Evolutionary conservation across 495 filamentous ascomycete species (phyloP).

Genomic region (Podospora sp.): DNA sequence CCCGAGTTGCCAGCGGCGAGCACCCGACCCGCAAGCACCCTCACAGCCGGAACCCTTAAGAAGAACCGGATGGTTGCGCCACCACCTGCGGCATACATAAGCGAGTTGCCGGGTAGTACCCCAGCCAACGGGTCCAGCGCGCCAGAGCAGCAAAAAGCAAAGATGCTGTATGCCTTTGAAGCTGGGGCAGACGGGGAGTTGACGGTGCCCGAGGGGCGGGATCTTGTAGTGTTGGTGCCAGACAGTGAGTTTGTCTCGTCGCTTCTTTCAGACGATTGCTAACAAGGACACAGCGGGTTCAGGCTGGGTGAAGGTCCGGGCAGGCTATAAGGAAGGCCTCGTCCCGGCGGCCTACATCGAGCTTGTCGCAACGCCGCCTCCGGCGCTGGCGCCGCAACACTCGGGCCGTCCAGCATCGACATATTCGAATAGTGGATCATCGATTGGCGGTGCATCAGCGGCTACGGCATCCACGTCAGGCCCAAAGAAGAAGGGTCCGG

Average conservation of each 20-base stretch:
- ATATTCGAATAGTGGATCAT: slow-evolving; percentile 81
- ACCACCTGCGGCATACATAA: slow-evolving; percentile 78
- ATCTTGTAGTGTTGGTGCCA: slow-evolving; percentile 77
- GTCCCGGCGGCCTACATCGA: slow-evolving; percentile 79
- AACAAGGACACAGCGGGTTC: slow-evolving; percentile 67
- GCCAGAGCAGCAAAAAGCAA: slow-evolving; percentile 65
- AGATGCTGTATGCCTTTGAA: slow-evolving; percentile 87
- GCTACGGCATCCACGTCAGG: slow-evolving; percentile 33
- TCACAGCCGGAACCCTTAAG: slow-evolving; percentile 41
- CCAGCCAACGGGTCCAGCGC: slow-evolving; percentile 38
- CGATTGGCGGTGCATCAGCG: slow-evolving; percentile 56
- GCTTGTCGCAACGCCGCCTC: slow-evolving; percentile 33
- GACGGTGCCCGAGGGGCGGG: slow-evolving; percentile 72
- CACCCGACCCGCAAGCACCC: slow-evolving; percentile 30
- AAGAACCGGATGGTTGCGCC: slow-evolving; percentile 81
- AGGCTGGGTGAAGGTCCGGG: slow-evolving; percentile 84
- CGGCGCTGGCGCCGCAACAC: slow-evolving; percentile 52
- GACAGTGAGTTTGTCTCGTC: slow-evolving; percentile 68
- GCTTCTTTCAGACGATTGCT: not conserved
- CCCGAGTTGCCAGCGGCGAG: slow-evolving; percentile 40
- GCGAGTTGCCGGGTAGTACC: slow-evolving; percentile 57
- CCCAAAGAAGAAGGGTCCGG: slow-evolving; percentile 88
- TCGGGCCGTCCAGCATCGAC: slow-evolving; percentile 61
- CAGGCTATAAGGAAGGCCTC: slow-evolving; percentile 70
- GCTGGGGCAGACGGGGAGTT: slow-evolving; percentile 79